Evolutionary conservation across 2,329 filamentous ascomycete genomes (phyloP), one percentile per base, ranked within the genome.

Genomic region (Lachnellula occidentalis): DNA sequence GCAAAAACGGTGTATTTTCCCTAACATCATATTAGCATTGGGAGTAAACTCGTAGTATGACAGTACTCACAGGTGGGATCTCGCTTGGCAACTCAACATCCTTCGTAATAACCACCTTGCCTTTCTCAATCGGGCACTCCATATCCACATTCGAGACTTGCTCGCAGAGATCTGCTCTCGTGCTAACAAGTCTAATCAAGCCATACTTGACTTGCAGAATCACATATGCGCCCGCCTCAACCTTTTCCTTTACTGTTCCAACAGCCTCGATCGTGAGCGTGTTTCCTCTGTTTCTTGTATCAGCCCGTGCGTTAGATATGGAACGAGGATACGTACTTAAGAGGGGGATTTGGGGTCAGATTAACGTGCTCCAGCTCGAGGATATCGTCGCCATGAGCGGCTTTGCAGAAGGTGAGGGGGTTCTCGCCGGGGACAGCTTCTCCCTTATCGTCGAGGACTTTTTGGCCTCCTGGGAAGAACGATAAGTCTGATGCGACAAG

Each of bases 171-270:
- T 96, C 87, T 66, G 86, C 85, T 62, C 79, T 81, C 61, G 88
- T 88, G 71, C 82, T 89, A 72, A 99, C 83, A 61, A 99, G 81
- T 53, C 85, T 88, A 72, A 99, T 96, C 62, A 96, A 78, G 57
- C 92, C 92, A 72, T 95, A 96, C 76, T 96, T 96, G 74, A 99
- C 92, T 62, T 85, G 81, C 41, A 99, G 72, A 47, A 86, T 78
- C 59, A 96, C 87, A 65, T 88, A 90, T 57, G 92, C 90, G 55
- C 90, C 92, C 55, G 90, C 71, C 53, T 84, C 80, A 61, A 99
- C 84, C 50, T 78, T 73, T 67, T 95, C 74, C 63, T 79, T 80
- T 60, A 97, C 80, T n/a, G 76, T 82, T 54, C 92, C 94, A 34
- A 75, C 78, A 46, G 92, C 94, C 61, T 83, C 82, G 75, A 99